Base-by-base conservation (phyloP, 2,329 filamentous ascomycete species). In the Tolypocladium paradoxum region DNA sequence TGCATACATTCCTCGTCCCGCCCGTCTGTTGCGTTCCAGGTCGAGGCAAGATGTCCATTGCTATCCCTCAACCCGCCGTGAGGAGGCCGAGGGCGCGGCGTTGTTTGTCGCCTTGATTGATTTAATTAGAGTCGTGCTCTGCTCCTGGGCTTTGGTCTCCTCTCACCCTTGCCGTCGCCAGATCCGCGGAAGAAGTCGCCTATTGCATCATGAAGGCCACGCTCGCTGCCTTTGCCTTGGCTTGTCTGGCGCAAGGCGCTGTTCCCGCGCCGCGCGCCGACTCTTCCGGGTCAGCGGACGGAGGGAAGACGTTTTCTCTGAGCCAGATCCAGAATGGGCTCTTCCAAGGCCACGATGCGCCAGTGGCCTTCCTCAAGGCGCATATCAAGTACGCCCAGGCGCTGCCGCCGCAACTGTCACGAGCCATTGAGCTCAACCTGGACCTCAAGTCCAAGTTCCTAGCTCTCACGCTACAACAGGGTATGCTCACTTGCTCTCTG, bases 381-480 rank as follows among this genome's bases (percentile, higher is more conserved):
- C 67, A 68, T 33, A 54, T 64, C 52, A 75, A 74, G 57, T 74
- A 72, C 53, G 63, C 64, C 12, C 61, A 62, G 37, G 54, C 57
- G 4, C 49, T 72, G 5, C 66, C 70, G 2, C 48, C 59, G 6
- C 46, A 48, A 4, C 49, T 72, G 14, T 53, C 59, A 34, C 49
- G 59, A 6, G 63, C 64, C 7, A 29, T 66, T 3, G 50, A 60
- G 48, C 53, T 48, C 14, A 57, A 65, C 40, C 50, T 62, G 4
- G 46, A 57, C 5, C 55, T 66, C 22, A 61, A 61, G 12, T 56
- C 48, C 43, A 63, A 67, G 53, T 61, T 62, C 50, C 48, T 55
- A 22, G 6, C 49, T 22, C 38, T 58, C 40, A 20, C 14, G 9
- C 46, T 50, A 6, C 20, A 51, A 22, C 31, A 43, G 16, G 54